Evolutionary conservation across 192 early-diverging fungal genomes (phyloP).

Genomic region (Helicostylum pulchrum): DNA sequence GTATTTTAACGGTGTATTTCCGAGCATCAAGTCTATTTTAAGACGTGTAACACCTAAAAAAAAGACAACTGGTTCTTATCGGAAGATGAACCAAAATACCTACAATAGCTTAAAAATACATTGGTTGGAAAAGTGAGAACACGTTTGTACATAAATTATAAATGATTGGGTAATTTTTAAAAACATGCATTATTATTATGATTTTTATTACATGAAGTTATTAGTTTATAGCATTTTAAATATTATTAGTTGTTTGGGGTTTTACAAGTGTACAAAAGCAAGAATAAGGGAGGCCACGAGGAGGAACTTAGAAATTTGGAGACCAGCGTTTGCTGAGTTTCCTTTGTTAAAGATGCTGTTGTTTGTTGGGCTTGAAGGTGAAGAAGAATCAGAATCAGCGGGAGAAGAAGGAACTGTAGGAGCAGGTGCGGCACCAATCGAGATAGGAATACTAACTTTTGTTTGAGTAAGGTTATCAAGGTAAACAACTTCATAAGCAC

Average conservation of each 20-base stretch:
- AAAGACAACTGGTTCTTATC: too few species aligned
- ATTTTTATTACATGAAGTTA: too few species aligned
- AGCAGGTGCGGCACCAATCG: constrained; percentile 6
- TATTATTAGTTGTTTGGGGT: not conserved
- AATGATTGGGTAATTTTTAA: too few species aligned
- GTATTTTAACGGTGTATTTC: too few species aligned
- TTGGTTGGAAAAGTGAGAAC: too few species aligned
- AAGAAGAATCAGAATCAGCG: constrained; percentile 47
- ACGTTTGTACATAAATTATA: too few species aligned
- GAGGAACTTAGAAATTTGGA: not conserved
- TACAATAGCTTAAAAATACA: too few species aligned
- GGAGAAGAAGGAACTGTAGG: constrained; percentile 1
- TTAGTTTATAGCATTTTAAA: constrained; percentile 24
- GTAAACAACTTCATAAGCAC: constrained; percentile 18
- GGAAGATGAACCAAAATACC: too few species aligned
- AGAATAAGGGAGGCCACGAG: not conserved
- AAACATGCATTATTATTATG: too few species aligned
- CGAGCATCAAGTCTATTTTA: too few species aligned
- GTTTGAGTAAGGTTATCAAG: constrained; percentile 10
- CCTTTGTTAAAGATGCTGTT: not conserved
- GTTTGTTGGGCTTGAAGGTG: constrained; percentile 96
- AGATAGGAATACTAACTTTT: constrained; percentile 16
- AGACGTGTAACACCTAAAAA: too few species aligned
- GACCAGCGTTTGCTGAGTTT: not conserved
- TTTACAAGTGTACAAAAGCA: constrained; percentile 5